phyloP scores from a whole-genome alignment of 2,329 filamentous ascomycete genomes.

The Trichoderma semiorbis region DNA sequence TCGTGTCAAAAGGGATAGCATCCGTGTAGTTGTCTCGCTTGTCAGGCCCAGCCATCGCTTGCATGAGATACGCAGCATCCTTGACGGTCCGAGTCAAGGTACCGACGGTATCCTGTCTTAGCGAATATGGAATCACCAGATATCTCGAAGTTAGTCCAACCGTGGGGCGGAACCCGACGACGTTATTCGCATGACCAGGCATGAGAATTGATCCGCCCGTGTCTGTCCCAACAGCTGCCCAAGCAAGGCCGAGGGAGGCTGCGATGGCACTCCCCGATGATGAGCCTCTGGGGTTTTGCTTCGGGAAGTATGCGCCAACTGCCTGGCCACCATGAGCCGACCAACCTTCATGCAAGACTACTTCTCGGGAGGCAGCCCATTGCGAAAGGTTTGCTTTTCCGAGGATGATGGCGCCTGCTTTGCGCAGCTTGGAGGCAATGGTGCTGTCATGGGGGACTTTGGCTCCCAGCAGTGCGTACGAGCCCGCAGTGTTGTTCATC shows the following conservation, averaged over 20 bases:
- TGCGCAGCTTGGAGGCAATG: slow-evolving; percentile 54
- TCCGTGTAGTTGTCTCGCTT: slow-evolving; percentile 60
- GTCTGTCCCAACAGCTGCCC: slow-evolving; percentile 58
- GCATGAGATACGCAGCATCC: slow-evolving; percentile 61
- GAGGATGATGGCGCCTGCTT: slow-evolving; percentile 58
- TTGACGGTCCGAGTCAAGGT: slow-evolving; percentile 61
- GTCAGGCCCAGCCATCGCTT: slow-evolving; percentile 61
- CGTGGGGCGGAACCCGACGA: slow-evolving; percentile 67
- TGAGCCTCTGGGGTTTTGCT: slow-evolving; percentile 59
- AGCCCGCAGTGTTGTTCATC: slow-evolving; percentile 63
- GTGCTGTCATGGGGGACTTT: slow-evolving; percentile 41
- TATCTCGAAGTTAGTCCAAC: slow-evolving; percentile 61
- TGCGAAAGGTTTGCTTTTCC: slow-evolving; percentile 62
- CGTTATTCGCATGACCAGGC: slow-evolving; percentile 52
- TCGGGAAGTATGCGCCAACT: slow-evolving; percentile 56
- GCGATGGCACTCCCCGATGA: slow-evolving; percentile 60
- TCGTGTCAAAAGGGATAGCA: slow-evolving; percentile 47
- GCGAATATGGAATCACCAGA: slow-evolving; percentile 63
- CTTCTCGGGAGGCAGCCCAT: slow-evolving; percentile 57
- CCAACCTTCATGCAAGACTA: slow-evolving; percentile 59
- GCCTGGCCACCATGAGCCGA: slow-evolving; percentile 60
- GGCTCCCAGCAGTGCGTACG: slow-evolving; percentile 58
- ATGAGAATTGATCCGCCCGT: slow-evolving; percentile 54
- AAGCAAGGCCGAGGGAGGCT: slow-evolving; percentile 55
- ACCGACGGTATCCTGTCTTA: slow-evolving; percentile 64